A percentile compares a stretch with the other conserved stretches of the same genome.
These are phyloP conservation scores for Hirschfeldia incana DNA, from an alignment of 345 rosid genomes.

Conservation along the genomic window DNA sequence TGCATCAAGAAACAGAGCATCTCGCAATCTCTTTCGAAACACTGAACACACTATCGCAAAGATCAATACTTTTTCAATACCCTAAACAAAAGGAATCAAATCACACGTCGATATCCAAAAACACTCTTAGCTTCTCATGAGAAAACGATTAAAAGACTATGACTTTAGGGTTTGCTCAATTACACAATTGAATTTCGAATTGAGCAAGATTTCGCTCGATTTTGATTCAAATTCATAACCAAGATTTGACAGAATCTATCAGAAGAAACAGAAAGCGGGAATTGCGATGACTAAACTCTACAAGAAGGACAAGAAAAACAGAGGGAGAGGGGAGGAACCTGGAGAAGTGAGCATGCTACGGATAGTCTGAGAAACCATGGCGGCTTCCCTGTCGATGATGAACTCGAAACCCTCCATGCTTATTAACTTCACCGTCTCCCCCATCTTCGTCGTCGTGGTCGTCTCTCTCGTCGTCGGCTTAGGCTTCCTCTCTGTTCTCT, in stretches of 20 bases:
- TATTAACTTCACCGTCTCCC: conserved; percentile 71
- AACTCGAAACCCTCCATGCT: conserved; percentile 84
- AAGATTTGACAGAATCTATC: neutral
- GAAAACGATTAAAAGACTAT: neutral
- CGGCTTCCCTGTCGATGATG: conserved; percentile 76
- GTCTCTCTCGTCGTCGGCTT: neutral
- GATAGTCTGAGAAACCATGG: conserved; percentile 89
- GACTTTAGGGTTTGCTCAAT: neutral
- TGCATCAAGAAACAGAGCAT: conserved; percentile 15
- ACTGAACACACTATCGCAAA: neutral
- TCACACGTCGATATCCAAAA: neutral
- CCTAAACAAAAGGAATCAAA: neutral
- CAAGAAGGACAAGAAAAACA: neutral
- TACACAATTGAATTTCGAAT: conserved; percentile 7
- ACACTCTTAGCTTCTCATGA: conserved; percentile 8
- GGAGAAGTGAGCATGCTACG: conserved; percentile 93
- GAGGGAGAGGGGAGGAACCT: conserved; percentile 39
- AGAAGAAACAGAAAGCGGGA: neutral
- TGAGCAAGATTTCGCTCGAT: neutral
- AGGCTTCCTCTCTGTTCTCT: conserved; percentile 6
- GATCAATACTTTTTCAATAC: neutral
- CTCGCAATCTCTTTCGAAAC: neutral
- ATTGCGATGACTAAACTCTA: neutral
- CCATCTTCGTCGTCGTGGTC: conserved; percentile 39
- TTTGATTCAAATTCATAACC: neutral